Evolutionary conservation across 2,329 filamentous ascomycete species (phyloP).

Genomic region (Dryadomyces sulphureus): DNA sequence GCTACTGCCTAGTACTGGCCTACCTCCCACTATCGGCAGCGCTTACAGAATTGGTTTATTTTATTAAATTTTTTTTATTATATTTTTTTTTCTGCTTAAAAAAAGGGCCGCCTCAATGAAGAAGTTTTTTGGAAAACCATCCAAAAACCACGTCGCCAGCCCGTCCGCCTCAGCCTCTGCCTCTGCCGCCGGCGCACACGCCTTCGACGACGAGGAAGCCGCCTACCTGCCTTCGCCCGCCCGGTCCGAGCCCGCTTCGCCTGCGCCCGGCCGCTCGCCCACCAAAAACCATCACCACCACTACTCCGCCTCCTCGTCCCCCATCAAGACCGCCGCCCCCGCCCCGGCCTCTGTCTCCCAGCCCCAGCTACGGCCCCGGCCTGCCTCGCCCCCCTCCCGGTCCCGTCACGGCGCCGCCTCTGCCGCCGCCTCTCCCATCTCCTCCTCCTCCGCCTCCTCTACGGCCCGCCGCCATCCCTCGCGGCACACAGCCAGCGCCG

Average conservation of each 20-base stretch:
- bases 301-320: conserved; percentile 8
- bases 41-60: not conserved
- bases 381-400: not conserved
- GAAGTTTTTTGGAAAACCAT: conserved; percentile 31
- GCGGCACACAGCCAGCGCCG: too few species aligned
- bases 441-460: not conserved
- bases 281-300: conserved; percentile 17
- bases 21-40: too few species aligned
- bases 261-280: conserved; percentile 12
- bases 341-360: not conserved
- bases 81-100: not conserved
- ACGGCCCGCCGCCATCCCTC: too few species aligned
- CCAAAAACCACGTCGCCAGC: conserved; percentile 23
- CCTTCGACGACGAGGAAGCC: conserved; percentile 20
- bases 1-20: too few species aligned
- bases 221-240: conserved; percentile 12
- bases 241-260: conserved; percentile 9
- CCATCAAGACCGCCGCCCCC: conserved; percentile 4
- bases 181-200: conserved; percentile 1
- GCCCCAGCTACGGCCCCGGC: not conserved
- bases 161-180: not conserved
- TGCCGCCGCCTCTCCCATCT: not conserved
- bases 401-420: not conserved
- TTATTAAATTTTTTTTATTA: not conserved
- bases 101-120: conserved; percentile 18